Conservation (phyloP, 495 filamentous ascomycete species). For the Aspergillus coremiiformis region DNA sequence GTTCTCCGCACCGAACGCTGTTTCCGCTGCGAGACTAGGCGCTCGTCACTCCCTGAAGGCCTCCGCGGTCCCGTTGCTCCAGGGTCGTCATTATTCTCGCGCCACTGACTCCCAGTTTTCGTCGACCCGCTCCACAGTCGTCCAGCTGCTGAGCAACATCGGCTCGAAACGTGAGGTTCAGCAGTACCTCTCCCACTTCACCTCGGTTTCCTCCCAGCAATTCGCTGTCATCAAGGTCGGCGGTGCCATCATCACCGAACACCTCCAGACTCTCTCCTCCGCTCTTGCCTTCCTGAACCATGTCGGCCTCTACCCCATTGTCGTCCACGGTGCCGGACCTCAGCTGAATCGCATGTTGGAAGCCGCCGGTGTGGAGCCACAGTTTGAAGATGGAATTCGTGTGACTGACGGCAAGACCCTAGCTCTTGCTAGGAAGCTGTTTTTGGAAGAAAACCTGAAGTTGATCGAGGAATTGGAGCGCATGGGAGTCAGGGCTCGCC, state of each 20-base stretch:
- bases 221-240: slow-evolving; percentile 99
- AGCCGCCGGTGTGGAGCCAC: slow-evolving; percentile 85
- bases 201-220: slow-evolving; percentile 91
- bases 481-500: slow-evolving; percentile 83
- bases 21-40: slow-evolving; percentile 26
- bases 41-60: slow-evolving; percentile 21
- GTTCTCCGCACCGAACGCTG: slow-evolving; percentile 38
- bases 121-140: slow-evolving; percentile 77
- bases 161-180: slow-evolving; percentile 95
- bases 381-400: slow-evolving; percentile 94
- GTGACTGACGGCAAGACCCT: slow-evolving; percentile 95
- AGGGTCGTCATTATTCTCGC: slow-evolving; percentile 41
- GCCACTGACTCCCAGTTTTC: slow-evolving; percentile 41
- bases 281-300: slow-evolving; percentile 89
- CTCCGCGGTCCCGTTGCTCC: slow-evolving; percentile 24
- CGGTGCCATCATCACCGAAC: slow-evolving; percentile 93
- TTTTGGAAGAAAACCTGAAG: slow-evolving; percentile 94
- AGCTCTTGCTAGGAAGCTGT: slow-evolving; percentile 80
- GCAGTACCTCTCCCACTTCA: slow-evolving; percentile 97
- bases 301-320: slow-evolving; percentile 91
- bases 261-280: slow-evolving; percentile 80
- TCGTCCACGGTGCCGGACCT: slow-evolving; percentile 93
- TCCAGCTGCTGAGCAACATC: slow-evolving; percentile 92
- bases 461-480: slow-evolving; percentile 86
- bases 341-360: slow-evolving; percentile 93